These are phyloP conservation scores for Astrothelium macrocarpum DNA, from an alignment of 495 filamentous ascomycete species.

Conservation along the genomic window DNA sequence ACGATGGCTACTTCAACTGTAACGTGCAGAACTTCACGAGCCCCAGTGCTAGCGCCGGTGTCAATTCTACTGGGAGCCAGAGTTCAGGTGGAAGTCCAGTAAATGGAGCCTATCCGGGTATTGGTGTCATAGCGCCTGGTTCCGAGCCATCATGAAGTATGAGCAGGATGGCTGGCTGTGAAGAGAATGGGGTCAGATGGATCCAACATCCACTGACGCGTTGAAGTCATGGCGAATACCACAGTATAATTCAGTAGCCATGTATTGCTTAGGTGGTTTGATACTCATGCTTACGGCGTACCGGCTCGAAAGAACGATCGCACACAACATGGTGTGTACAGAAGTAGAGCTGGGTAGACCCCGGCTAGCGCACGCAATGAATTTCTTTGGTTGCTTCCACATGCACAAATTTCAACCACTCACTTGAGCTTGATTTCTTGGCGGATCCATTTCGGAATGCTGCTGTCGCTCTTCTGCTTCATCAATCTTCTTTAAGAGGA, in stretches of 20 bases:
- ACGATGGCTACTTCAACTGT: constrained; percentile 22
- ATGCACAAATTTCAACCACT: too few species aligned
- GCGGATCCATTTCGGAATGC: too few species aligned
- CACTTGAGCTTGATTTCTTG: too few species aligned
- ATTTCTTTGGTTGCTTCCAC: too few species aligned
- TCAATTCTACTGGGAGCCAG: neutral
- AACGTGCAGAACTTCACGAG: constrained; percentile 10
- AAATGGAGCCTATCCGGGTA: constrained; percentile 13
- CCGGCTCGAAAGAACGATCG: too few species aligned
- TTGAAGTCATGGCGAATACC: too few species aligned
- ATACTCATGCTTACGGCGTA: too few species aligned
- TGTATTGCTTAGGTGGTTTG: too few species aligned
- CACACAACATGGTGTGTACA: too few species aligned
- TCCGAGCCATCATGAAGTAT: neutral
- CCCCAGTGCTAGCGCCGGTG: constrained; percentile 13
- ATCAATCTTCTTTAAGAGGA: constrained; percentile 36
- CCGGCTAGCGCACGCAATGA: too few species aligned
- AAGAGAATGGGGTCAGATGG: neutral
- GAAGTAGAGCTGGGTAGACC: too few species aligned
- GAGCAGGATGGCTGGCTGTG: neutral
- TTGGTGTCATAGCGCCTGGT: constrained; percentile 16
- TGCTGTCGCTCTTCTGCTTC: constrained; percentile 27
- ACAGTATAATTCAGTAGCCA: too few species aligned
- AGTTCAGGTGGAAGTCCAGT: constrained; percentile 17
- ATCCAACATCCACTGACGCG: constrained; percentile 1